Evolutionary conservation across 2,329 filamentous ascomycete species (phyloP), one percentile per base, ranked within the genome.

Genomic region (Fusarium oligoseptatum): DNA sequence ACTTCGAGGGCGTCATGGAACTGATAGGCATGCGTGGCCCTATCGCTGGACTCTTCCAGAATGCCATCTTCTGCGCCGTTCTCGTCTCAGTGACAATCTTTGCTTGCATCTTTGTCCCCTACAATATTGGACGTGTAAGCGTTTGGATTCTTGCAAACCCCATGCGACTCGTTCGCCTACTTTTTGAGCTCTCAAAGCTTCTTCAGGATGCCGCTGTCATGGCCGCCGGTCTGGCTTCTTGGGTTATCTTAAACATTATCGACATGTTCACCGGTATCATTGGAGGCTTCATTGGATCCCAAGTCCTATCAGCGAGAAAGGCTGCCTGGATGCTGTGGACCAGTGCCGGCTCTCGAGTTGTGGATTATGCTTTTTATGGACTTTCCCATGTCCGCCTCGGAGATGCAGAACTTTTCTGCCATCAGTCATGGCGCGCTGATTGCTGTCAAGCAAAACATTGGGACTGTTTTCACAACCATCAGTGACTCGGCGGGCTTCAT

Each of bases 11-110:
- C 0, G 94, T 99, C 62, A 92, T 99, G 86, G 97, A 99, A 82
- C 90, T 99, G 17, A 93, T 99, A 68, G 97, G 97, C 41, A 97
- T 99, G 93, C 94, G 97, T 79, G 97, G 97, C 0, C 97, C 97
- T 1, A 88, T 99, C 4, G 92, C 93, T 15, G 95, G 95, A 3
- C 88, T 99, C 7, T 91, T 98, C 76, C 97, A 99, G 80, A 99
- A 99, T 76, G 95, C 94, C 65, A 92, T 98, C 17, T 99, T 99
- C 83, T 98, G 96, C 81, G 93, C 94, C 9, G 92, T 98, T 55
- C 88, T 99, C 32, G 95, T 99, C 15, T 93, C 94, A 1, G 90
- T 96, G 61, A 97, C 95, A 15, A 91, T 99, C 48, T 92, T 95
- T 62, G 86, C 93, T 68, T 96, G 95, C 61, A 91, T 98, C 52